Percentiles rank a stretch among this genome's conserved stretches.
Evolutionary conservation across 2,329 filamentous ascomycete genomes (phyloP).

Genomic region (Gaeumannomyces tritici): DNA sequence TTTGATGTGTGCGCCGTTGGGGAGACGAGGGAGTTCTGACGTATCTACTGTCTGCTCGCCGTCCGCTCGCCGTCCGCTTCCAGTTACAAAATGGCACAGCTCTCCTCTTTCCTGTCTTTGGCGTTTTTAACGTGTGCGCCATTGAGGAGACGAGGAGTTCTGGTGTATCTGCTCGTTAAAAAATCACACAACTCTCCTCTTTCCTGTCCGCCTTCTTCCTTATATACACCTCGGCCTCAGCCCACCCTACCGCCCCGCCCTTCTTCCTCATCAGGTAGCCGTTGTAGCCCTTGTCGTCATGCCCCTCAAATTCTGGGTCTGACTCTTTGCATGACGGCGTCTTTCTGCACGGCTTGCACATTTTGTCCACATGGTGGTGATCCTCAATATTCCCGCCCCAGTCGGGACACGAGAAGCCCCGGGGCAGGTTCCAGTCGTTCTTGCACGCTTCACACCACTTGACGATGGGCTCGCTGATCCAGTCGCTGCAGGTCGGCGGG

Average conservation of each 20-base stretch:
- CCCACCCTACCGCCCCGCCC: too few relatives aligned
- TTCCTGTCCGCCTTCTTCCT: too few relatives aligned
- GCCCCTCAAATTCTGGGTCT: too few relatives aligned
- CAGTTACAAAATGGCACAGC: too few relatives aligned
- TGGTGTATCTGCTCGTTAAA: too few relatives aligned
- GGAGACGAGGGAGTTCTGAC: slow-evolving; percentile 65
- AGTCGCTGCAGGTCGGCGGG: background rate
- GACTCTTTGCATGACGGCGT: background rate
- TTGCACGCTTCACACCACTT: background rate
- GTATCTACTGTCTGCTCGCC: too few relatives aligned
- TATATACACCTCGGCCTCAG: too few relatives aligned
- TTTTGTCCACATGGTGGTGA: background rate
- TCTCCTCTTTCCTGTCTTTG: too few relatives aligned
- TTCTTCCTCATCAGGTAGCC: too few relatives aligned
- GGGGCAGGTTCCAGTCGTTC: background rate
- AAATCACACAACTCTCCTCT: too few relatives aligned
- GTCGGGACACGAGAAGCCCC: background rate
- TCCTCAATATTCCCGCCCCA: background rate
- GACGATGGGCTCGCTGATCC: background rate
- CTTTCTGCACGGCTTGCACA: background rate
- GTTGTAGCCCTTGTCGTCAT: too few relatives aligned
- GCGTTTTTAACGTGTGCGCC: slow-evolving; percentile 72
- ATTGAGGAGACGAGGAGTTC: slow-evolving; percentile 80
- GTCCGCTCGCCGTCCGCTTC: too few relatives aligned
- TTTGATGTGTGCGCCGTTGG: slow-evolving; percentile 83